A percentile compares a stretch with the other conserved stretches of the same genome.
phyloP scores from a whole-genome alignment of 352 stramenopile species.

The Lagenidium giganteum region DNA sequence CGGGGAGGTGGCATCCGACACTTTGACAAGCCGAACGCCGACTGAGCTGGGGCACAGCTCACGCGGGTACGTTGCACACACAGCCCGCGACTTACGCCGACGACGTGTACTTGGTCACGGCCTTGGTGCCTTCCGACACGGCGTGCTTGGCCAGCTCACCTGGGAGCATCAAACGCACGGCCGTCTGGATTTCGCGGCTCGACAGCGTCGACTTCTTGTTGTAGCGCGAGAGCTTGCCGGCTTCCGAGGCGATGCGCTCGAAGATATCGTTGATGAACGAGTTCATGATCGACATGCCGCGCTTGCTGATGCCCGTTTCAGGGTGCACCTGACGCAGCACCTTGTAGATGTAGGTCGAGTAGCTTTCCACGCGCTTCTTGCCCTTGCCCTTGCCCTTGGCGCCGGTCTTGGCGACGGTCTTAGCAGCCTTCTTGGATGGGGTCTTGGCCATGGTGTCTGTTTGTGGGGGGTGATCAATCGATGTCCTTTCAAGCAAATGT shows the following conservation, averaged over 20 bases:
- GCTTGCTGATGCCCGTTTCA: conserved; percentile 96
- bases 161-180: conserved; percentile 85
- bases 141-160: conserved; percentile 97
- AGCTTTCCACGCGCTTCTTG: conserved; percentile 88
- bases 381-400: conserved; percentile 83
- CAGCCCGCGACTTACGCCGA: conserved; percentile 72
- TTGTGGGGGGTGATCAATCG: too few species aligned
- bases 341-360: conserved; percentile 93
- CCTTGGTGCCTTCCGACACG: conserved; percentile 97
- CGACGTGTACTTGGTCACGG: conserved; percentile 90
- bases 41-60: too few species aligned
- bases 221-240: conserved; percentile 94
- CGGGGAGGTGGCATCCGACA: too few species aligned
- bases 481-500: too few species aligned
- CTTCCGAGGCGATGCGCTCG: conserved; percentile 96
- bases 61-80: too few species aligned
- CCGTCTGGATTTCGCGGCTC: conserved; percentile 96
- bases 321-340: conserved; percentile 94
- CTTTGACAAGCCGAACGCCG: too few species aligned
- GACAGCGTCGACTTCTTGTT: conserved; percentile 99
- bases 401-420: conserved; percentile 68
- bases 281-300: conserved; percentile 99
- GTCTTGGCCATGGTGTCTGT: conserved; percentile 91
- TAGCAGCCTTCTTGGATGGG: conserved; percentile 91
- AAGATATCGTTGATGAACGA: conserved; percentile 99